Evolutionary conservation across 2,329 filamentous ascomycete species (phyloP), one percentile per base, ranked within the genome.

Genomic region (Alternaria panax): DNA sequence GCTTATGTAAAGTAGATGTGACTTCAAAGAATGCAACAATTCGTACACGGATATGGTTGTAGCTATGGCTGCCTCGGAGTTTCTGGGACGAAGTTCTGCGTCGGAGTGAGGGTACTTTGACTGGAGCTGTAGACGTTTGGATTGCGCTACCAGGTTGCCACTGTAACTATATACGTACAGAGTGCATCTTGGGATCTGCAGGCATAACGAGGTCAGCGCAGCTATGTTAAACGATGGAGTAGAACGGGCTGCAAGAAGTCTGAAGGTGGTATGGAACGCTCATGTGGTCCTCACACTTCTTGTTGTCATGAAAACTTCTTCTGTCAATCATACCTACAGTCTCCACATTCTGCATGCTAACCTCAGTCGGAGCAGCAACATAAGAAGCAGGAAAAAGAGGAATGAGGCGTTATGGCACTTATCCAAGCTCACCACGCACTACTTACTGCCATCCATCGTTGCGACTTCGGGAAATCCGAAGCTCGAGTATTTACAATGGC

Each of bases 271-370:
- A 36, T 36, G 16, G 16, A 36, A 8, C 32, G 25, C 8, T 27
- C 25, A 8, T 4, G 25, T 27, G 16, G 16, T 14, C n/a, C 32
- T 7, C 16, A 7, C n/a, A 7, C 16, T 36, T 7, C 7, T 18
- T n/a, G 2, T 7, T 14, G 7, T 6, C 16, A 8, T 8, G 3
- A 18, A 2, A 18, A 1, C n/a, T n/a, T n/a, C 6, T 3, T 3
- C 32, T n/a, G 32, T 8, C 16, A 36, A 6, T 6, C 16, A 4
- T 18, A n/a, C n/a, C n/a, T n/a, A 36, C 6, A 36, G 32, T 8
- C 32, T 36, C 16, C 7, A 16, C 2, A 36, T 8, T 36, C 7
- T 36, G 7, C 32, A 36, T n/a, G 32, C n/a, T 36, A n/a, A n/a
- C 32, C n/a, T 36, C 32, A 36, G 8, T 16, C 2, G 32, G 32